Percentiles rank a stretch among this genome's conserved stretches.
Evolutionary conservation across 2,329 filamentous ascomycete species (phyloP).

Genomic region (Dendryphion nanum): DNA sequence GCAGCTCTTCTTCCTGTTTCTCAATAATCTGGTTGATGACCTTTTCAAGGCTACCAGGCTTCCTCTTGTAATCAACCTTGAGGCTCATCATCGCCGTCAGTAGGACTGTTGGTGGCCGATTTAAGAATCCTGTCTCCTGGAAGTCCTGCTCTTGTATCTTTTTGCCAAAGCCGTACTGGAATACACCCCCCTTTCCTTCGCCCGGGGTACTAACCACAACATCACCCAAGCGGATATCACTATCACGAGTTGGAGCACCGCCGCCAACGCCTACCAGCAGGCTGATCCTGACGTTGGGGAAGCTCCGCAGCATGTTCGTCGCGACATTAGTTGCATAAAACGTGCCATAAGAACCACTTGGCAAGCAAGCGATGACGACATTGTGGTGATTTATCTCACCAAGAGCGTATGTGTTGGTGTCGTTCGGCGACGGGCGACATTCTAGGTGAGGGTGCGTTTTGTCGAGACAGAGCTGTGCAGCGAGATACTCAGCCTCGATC

Average conservation of each 20-base stretch:
- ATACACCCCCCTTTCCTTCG: background rate
- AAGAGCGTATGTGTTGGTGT: conserved; percentile 4
- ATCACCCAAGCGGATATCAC: conserved; percentile 6
- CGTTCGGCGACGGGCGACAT: background rate
- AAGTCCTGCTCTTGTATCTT: background rate
- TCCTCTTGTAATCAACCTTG: background rate
- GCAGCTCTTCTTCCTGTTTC: background rate
- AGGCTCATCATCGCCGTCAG: background rate
- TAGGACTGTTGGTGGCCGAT: conserved; percentile 1
- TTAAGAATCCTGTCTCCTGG: background rate
- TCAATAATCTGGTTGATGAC: background rate
- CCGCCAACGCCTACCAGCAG: conserved; percentile 45
- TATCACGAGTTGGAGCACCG: conserved; percentile 3
- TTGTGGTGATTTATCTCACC: conserved; percentile 3
- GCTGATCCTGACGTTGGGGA: conserved; percentile 29
- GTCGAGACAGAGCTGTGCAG: conserved; percentile 3
- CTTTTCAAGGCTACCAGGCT: background rate
- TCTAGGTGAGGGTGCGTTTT: background rate
- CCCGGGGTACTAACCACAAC: conserved; percentile 7
- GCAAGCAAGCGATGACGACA: conserved; percentile 5
- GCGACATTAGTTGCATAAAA: conserved; percentile 25
- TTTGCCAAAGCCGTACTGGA: conserved; percentile 2
- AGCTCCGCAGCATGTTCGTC: conserved; percentile 22
- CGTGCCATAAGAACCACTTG: conserved; percentile 14
- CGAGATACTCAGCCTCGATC: conserved; percentile 1